Percentiles rank a stretch among this genome's conserved stretches.
phyloP scores from a whole-genome alignment of 1,284 basidiomycete species.

The Ganoderma boninense region DNA sequence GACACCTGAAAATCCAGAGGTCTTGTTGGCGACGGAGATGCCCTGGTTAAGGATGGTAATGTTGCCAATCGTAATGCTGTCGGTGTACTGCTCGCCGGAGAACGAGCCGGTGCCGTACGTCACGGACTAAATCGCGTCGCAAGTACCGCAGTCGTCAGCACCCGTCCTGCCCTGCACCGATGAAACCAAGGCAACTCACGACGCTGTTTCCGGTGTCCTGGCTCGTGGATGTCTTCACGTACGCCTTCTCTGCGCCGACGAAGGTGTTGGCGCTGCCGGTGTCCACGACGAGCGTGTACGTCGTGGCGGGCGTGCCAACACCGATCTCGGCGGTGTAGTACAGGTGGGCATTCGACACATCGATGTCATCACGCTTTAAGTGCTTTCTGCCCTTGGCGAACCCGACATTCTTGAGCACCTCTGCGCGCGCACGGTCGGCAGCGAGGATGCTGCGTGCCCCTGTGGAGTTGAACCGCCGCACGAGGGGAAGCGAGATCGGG shows the following conservation, averaged over 20 bases:
- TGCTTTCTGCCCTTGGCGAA: conserved; percentile 32
- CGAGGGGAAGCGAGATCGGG: conserved; percentile 32
- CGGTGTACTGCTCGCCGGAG: conserved; percentile 47
- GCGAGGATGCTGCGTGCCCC: conserved; percentile 30
- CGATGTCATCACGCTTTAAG: background rate
- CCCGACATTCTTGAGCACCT: conserved; percentile 30
- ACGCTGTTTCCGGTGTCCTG: conserved; percentile 24
- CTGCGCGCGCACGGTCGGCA: conserved; percentile 33
- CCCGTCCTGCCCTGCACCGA: too few relatives aligned
- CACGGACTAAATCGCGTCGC: conserved; percentile 40
- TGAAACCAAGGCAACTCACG: background rate
- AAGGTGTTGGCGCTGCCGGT: conserved; percentile 60
- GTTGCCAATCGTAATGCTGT: conserved; percentile 46
- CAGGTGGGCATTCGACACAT: conserved; percentile 29
- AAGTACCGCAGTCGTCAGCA: background rate
- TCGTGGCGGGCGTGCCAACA: conserved; percentile 33
- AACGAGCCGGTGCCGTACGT: conserved; percentile 49
- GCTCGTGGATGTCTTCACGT: conserved; percentile 54
- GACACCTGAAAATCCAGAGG: conserved; percentile 39
- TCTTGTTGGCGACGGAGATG: conserved; percentile 54
- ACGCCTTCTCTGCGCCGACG: conserved; percentile 54
- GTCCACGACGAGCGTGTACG: conserved; percentile 31
- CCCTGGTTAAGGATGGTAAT: conserved; percentile 52
- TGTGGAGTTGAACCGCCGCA: conserved; percentile 36
- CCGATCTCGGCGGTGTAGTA: conserved; percentile 31